Conservation (phyloP, 257 asterid species). For the Rauvolfia tetraphylla region DNA sequence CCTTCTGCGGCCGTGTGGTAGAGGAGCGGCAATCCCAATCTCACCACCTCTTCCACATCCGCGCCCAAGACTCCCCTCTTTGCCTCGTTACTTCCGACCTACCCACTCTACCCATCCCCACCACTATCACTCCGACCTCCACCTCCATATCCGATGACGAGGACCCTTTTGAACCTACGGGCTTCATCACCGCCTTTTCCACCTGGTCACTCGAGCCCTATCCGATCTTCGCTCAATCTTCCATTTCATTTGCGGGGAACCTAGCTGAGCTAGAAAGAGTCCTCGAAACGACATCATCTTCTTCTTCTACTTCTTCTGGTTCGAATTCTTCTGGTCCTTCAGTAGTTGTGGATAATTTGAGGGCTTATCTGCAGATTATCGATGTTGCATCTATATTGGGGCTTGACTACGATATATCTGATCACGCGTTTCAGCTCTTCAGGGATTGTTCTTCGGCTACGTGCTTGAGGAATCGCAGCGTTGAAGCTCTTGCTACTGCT, state of each 20-base stretch:
- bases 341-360: conserved; percentile 81
- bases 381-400: conserved; percentile 91
- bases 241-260: conserved; percentile 82
- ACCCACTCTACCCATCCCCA: conserved; percentile 47
- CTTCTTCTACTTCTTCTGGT: too few species aligned
- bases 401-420: conserved; percentile 80
- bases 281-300: conserved; percentile 64
- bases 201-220: conserved; percentile 95
- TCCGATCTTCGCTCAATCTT: conserved; percentile 73
- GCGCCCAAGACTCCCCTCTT: conserved; percentile 90
- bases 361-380: conserved; percentile 95
- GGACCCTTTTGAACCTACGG: conserved; percentile 89
- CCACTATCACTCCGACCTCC: conserved; percentile 22
- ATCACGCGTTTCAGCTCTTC: conserved; percentile 96
- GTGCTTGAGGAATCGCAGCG: conserved; percentile 93
- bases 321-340: conserved; percentile 53
- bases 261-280: conserved; percentile 94
- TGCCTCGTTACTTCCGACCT: conserved; percentile 95
- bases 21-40: conserved; percentile 83
- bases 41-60: conserved; percentile 93
- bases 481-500: conserved; percentile 97
- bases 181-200: conserved; percentile 92
- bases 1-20: conserved; percentile 82
- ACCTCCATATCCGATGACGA: conserved; percentile 37
- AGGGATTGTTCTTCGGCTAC: conserved; percentile 95